Conservation (phyloP, 306 rosid species). For the Gillenia trifoliata region DNA sequence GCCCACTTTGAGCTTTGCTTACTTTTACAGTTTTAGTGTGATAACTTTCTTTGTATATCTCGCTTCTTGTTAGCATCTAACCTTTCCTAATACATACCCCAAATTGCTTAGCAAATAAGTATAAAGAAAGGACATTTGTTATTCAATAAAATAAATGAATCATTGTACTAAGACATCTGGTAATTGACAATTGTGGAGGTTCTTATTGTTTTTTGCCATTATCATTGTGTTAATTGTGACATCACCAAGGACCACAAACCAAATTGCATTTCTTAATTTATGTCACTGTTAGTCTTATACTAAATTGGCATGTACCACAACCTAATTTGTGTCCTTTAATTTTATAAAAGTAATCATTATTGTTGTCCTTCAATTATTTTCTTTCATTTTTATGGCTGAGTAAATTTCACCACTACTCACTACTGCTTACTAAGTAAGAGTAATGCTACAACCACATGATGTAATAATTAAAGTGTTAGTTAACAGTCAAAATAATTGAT, state of each 20-base stretch:
- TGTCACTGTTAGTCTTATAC: not conserved
- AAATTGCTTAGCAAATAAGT: not conserved
- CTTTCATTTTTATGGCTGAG: not conserved
- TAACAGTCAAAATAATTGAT: too few species aligned
- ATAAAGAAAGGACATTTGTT: not conserved
- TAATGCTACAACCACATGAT: not conserved
- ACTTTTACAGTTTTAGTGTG: too few species aligned
- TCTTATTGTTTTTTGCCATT: not conserved
- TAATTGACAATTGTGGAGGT: not conserved
- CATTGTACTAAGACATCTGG: not conserved
- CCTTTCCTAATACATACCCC: not conserved
- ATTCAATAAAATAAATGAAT: not conserved
- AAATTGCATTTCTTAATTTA: slow-evolving; percentile 1
- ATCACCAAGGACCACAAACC: not conserved
- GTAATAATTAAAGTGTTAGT: too few species aligned
- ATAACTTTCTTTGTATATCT: too few species aligned
- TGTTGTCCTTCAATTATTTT: not conserved
- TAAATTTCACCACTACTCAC: not conserved
- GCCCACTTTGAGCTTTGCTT: too few species aligned
- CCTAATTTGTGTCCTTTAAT: not conserved
- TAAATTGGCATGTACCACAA: not conserved
- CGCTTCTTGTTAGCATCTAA: too few species aligned
- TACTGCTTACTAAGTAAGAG: too few species aligned
- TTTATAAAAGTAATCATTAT: too few species aligned
- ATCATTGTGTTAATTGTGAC: not conserved